phyloP scores from a whole-genome alignment of 2,329 filamentous ascomycete species.

The Thelonectria rubi region DNA sequence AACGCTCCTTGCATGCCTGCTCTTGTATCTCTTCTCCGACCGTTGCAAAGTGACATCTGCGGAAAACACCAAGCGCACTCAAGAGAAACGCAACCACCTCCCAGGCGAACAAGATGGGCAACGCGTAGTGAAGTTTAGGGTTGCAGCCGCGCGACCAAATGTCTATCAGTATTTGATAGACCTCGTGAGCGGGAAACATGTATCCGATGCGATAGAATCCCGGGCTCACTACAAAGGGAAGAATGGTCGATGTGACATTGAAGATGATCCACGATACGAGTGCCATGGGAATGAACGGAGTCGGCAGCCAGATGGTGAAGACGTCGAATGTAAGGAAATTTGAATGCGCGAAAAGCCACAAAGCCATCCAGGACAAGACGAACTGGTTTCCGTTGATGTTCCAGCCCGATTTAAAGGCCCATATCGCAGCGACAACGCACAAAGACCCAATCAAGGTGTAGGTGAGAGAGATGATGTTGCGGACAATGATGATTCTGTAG shows the following conservation, averaged over 20 bases:
- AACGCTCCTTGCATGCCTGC: constrained; percentile 3
- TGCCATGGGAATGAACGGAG: constrained; percentile 33
- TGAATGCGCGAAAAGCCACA: constrained; percentile 34
- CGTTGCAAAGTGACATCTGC: constrained; percentile 15
- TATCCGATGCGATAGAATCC: constrained; percentile 33
- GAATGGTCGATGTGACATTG: constrained; percentile 33
- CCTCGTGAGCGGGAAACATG: constrained; percentile 30
- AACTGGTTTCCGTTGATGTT: constrained; percentile 27
- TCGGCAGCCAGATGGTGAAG: constrained; percentile 37
- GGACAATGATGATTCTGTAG: constrained; percentile 27
- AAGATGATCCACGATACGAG: constrained; percentile 33
- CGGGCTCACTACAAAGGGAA: constrained; percentile 29
- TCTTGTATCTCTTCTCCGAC: constrained; percentile 13
- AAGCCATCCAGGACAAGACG: constrained; percentile 30
- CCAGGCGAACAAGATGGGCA: constrained; percentile 35
- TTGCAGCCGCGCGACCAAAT: constrained; percentile 35
- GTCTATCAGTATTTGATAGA: constrained; percentile 31
- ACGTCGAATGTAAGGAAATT: constrained; percentile 36
- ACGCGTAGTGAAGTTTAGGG: constrained; percentile 30
- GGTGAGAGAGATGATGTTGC: constrained; percentile 25
- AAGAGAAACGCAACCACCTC: constrained; percentile 16
- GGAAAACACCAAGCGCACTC: constrained; percentile 10
- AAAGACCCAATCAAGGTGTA: constrained; percentile 32
- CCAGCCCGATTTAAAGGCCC: constrained; percentile 31
- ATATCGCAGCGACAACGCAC: constrained; percentile 27